Base-by-base conservation (phyloP, 129 eudicot species). In the Erigeron canadensis region DNA sequence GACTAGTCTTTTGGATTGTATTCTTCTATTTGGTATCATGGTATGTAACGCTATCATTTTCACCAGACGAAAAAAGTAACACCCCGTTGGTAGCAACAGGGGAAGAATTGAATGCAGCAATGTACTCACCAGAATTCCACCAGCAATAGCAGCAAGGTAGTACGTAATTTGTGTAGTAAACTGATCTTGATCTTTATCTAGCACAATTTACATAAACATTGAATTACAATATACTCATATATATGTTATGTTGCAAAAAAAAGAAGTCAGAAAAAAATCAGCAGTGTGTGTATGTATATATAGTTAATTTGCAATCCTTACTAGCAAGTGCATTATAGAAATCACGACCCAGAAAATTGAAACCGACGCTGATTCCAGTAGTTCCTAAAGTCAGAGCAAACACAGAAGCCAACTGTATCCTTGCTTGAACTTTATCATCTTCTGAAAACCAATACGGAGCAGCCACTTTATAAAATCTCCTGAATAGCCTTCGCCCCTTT, bases 51-150 rank as follows among this genome's bases (percentile, higher is more conserved):
- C n/a, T n/a, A 59, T 39, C 15, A 77, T 18, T 62, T 77, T 41
- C 76, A 51, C 76, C 38, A 11, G 51, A 12, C n/a, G n/a, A 8
- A 21, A 46, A 62, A 34, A 28, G 34, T 28, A 28, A 3, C 34
- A 38, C 55, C 41, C 10, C 23, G 70, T 63, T 44, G 39, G 54
- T 28, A 56, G 66, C 64, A 61, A 50, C 44, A 53, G n/a, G 50
- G 39, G 45, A 41, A 66, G 28, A 42, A 7, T 62, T 63, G 76
- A 84, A 74, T 77, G 86, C 85, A 80, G 96, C 96, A 80, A 84
- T 85, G 92, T 77, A 91, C 98, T 93, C 95, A 93, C 98, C 98
- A 96, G 98, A 79, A 93, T 93, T 83, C 98, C 98, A 78, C 92
- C 96, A 65, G 98, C 98, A 81, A 93, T 89, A 71, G 86, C 83